These are phyloP conservation scores for Picochlorum sp. DNA, from an alignment of 139 green algal species.

Conservation along the genomic window DNA sequence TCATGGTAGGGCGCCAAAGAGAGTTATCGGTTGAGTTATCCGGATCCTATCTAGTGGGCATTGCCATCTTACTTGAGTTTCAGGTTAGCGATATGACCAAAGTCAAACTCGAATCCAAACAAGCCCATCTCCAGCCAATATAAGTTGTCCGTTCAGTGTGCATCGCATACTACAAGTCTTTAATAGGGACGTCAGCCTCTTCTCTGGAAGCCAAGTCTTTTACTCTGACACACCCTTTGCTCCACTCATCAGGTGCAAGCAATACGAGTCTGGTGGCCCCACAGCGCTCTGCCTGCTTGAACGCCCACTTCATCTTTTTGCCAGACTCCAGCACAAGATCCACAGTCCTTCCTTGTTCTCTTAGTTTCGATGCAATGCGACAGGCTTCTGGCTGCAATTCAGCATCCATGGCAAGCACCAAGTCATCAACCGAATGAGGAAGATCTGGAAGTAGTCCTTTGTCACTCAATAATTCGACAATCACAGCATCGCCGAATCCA, in stretches of 20 bases:
- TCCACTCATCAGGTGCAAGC: constrained; percentile 73
- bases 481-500: constrained; percentile 94
- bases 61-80: too few relatives aligned
- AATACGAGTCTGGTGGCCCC: constrained; percentile 60
- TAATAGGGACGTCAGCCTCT: constrained; percentile 63
- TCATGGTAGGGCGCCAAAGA: too few relatives aligned
- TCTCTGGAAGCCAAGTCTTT: constrained; percentile 66
- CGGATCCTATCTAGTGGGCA: too few relatives aligned
- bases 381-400: constrained; percentile 39
- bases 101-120: too few relatives aligned
- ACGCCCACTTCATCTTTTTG: constrained; percentile 86
- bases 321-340: constrained; percentile 82
- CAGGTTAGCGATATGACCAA: too few relatives aligned
- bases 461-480: constrained; percentile 94
- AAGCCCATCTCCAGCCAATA: too few relatives aligned
- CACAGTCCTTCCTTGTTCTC: constrained; percentile 56
- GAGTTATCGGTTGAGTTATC: too few relatives aligned
- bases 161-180: constrained; percentile 28
- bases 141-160: too few relatives aligned
- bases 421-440: constrained; percentile 64
- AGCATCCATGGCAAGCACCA: constrained; percentile 71
- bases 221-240: constrained; percentile 57
- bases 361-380: constrained; percentile 52
- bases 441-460: constrained; percentile 51
- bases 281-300: constrained; percentile 59